Conservation (phyloP, 768 basidiomycete species). For the Trametes cubensis region DNA sequence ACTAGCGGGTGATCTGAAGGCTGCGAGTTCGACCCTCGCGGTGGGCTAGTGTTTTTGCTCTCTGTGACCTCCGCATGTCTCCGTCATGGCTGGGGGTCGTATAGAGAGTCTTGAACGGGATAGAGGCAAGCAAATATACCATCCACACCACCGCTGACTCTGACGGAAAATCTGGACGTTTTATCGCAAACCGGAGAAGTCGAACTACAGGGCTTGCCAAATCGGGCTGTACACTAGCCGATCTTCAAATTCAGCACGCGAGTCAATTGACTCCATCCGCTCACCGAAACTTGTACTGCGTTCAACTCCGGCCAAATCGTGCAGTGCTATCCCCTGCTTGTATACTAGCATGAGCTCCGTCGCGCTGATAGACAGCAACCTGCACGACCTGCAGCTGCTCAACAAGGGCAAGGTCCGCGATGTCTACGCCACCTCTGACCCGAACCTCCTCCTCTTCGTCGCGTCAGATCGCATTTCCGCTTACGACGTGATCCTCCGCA, state of each 20-base stretch:
- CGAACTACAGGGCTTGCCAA: conserved; percentile 8
- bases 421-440: conserved; percentile 78
- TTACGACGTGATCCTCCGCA: conserved; percentile 92
- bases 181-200: too few relatives aligned
- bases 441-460: conserved; percentile 82
- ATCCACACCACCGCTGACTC: too few relatives aligned
- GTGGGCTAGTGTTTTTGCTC: conserved; percentile 47
- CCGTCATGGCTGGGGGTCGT: too few relatives aligned
- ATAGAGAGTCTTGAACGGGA: too few relatives aligned
- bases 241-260: conserved; percentile 5
- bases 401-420: conserved; percentile 97
- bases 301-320: background rate
- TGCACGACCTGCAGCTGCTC: conserved; percentile 66
- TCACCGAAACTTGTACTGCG: background rate
- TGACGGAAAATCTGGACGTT: too few relatives aligned
- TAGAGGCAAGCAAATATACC: too few relatives aligned
- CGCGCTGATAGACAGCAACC: conserved; percentile 52
- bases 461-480: conserved; percentile 96
- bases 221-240: conserved; percentile 3
- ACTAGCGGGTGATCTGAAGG: conserved; percentile 52
- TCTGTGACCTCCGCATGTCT: too few relatives aligned
- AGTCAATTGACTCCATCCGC: background rate
- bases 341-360: conserved; percentile 8
- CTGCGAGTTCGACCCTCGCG: conserved; percentile 68
- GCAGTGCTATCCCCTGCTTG: background rate